Evolutionary conservation across 495 filamentous ascomycete species (phyloP).

Genomic region (Podospora anserina): DNA sequence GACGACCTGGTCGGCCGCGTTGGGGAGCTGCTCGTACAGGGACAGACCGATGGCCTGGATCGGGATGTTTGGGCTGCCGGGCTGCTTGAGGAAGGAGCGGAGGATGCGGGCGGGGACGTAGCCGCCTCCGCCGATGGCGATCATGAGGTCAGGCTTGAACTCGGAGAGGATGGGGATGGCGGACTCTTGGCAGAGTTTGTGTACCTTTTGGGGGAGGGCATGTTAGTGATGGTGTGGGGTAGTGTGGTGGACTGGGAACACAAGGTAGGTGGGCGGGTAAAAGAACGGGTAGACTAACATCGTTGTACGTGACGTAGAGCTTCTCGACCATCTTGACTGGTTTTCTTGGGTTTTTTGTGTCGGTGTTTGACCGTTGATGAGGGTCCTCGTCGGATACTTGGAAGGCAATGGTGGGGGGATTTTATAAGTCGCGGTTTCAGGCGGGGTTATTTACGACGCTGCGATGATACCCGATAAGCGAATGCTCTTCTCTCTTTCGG

Average conservation of each 20-base stretch:
- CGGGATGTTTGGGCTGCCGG: slow-evolving; percentile 88
- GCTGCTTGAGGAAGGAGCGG: slow-evolving; percentile 92
- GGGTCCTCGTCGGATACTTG: not conserved
- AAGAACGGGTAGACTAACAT: slow-evolving; percentile 54
- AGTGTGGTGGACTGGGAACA: not conserved
- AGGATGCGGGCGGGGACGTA: slow-evolving; percentile 97
- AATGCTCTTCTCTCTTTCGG: too few species aligned
- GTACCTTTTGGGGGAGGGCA: slow-evolving; percentile 61
- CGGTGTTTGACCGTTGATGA: not conserved
- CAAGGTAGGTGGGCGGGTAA: not conserved
- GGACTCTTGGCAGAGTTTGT: slow-evolving; percentile 89
- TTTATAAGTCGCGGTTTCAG: not conserved
- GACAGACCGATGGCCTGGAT: slow-evolving; percentile 99
- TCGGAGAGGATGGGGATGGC: slow-evolving; percentile 76
- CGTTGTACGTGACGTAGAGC: slow-evolving; percentile 91
- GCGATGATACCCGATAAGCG: slow-evolving; percentile 10
- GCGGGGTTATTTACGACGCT: slow-evolving; percentile 9
- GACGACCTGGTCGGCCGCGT: slow-evolving; percentile 48
- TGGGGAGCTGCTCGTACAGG: slow-evolving; percentile 81
- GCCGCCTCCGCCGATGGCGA: slow-evolving; percentile 96
- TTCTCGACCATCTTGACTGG: slow-evolving; percentile 71
- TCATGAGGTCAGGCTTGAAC: slow-evolving; percentile 92
- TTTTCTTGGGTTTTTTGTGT: slow-evolving; percentile 16
- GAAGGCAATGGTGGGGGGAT: slow-evolving; percentile 2
- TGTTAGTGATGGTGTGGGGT: not conserved